Percentiles rank a stretch among this genome's conserved stretches.
These are phyloP conservation scores for Jasminum sambac DNA, from an alignment of 257 asterid species.

Conservation along the genomic window DNA sequence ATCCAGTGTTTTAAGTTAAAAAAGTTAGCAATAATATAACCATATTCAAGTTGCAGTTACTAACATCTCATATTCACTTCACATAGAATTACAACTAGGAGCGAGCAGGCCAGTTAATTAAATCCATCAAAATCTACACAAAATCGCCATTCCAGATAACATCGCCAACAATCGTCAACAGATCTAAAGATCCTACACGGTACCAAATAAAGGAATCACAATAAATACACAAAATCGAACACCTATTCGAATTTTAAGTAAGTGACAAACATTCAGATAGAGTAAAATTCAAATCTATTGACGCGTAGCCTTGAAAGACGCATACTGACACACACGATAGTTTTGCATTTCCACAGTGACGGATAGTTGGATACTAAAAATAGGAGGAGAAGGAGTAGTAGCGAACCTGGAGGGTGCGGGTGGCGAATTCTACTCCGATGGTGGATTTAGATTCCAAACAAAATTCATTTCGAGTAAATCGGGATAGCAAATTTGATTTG, in stretches of 20 bases:
- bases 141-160: constrained; percentile 16
- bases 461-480: constrained; percentile 70
- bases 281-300: background rate
- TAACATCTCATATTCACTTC: background rate
- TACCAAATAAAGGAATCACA: background rate
- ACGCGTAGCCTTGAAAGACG: constrained; percentile 7
- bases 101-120: background rate
- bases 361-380: constrained; percentile 9
- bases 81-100: background rate
- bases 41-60: background rate
- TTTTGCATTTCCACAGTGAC: background rate
- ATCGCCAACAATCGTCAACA: constrained; percentile 14
- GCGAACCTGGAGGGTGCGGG: constrained; percentile 70
- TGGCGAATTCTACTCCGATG: constrained; percentile 75
- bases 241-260: background rate
- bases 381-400: background rate
- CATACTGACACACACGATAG: background rate
- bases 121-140: background rate
- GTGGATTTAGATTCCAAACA: constrained; percentile 73
- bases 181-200: constrained; percentile 22
- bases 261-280: background rate
- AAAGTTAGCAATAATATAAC: background rate
- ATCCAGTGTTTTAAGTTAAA: background rate
- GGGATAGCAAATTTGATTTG: constrained; percentile 63
- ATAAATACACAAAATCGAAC: background rate